A percentile compares a stretch with the other conserved stretches of the same genome.
Evolutionary conservation across 805 yeast genomes (phyloP).

Genomic region (Metschnikowia lachancei): DNA sequence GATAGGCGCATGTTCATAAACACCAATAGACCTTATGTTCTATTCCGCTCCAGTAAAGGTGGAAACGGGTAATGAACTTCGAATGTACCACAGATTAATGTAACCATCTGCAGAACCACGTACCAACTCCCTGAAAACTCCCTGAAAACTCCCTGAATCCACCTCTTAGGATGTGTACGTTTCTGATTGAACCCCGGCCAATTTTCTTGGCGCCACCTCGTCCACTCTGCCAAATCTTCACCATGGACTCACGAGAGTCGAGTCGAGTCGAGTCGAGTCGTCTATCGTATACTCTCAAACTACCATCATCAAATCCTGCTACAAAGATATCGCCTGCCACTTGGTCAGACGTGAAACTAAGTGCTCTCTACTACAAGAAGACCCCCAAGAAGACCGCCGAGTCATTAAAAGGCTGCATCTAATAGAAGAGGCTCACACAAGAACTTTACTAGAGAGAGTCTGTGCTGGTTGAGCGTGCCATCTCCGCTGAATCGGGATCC

Average conservation of each 20-base stretch:
- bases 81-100: conserved; percentile 87
- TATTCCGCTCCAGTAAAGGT: conserved; percentile 56
- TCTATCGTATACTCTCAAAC: conserved; percentile 85
- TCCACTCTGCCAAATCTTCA: conserved; percentile 65
- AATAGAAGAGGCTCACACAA: too few species aligned
- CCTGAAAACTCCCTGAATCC: too few species aligned
- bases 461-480: too few species aligned
- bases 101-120: conserved; percentile 81
- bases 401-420: too few species aligned
- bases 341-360: conserved; percentile 87
- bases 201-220: conserved; percentile 24
- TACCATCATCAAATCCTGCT: conserved; percentile 91
- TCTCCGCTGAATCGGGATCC: too few species aligned
- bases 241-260: conserved; percentile 85
- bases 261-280: too few species aligned
- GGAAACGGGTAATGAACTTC: conserved; percentile 67
- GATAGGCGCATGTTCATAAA: conserved; percentile 96
- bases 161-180: conserved; percentile 94
- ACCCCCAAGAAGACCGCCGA: too few species aligned
- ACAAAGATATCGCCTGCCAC: conserved; percentile 88
- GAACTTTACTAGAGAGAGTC: too few species aligned
- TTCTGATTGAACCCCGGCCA: conserved; percentile 57
- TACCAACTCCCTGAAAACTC: too few species aligned
- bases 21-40: conserved; percentile 63
- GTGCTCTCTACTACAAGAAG: too few species aligned